Evolutionary conservation across 768 basidiomycete species (phyloP), one percentile per base, ranked within the genome.

Genomic region (Kwoniella newhampshirensis): DNA sequence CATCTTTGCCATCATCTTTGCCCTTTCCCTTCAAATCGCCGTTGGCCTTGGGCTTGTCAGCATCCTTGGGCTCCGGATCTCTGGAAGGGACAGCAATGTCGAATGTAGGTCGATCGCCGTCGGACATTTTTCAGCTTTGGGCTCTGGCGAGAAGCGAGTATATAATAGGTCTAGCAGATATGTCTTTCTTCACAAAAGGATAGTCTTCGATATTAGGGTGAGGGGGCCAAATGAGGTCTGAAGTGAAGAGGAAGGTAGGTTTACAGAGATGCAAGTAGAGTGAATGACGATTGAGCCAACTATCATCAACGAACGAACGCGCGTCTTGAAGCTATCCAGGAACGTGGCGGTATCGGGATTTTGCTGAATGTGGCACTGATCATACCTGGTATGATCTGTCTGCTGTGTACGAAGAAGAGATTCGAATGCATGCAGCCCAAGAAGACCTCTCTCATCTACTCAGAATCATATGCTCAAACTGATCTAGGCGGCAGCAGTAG

Each of bases 11-110:
- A 26, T 74, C 75, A 11, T 63, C 67, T 45, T 74, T 69, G 23
- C 67, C 69, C 56, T 81, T 80, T 5, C 76, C 79, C 54, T 79
- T 79, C 20, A 66, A 46, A 52, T 63, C 59, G 9, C 57, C 27
- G 20, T 58, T 49, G 21, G 32, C 45, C 40, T 82, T 80, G 69
- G 82, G 80, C 67, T 81, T 78, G 60, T 82, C 81, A 52, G 77
- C 78, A 63, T 83, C 81, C 66, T 80, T 79, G 30, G 79, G 69
- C 70, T 84, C 86, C 18, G 86, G 84, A 43, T 84, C 77, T 44
- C 63, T 67, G 5, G 76, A 72, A 11, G 74, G 70, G 41, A 77
- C 77, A 32, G 65, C 62, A 63, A 78, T 75, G 46, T 68, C 70
- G 12, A 63, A 67, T 15, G 66, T 49, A 20, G 60, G 61, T 54